Conservation (phyloP, 139 green algal genomes). For the Edaphochlamys debaryana region DNA sequence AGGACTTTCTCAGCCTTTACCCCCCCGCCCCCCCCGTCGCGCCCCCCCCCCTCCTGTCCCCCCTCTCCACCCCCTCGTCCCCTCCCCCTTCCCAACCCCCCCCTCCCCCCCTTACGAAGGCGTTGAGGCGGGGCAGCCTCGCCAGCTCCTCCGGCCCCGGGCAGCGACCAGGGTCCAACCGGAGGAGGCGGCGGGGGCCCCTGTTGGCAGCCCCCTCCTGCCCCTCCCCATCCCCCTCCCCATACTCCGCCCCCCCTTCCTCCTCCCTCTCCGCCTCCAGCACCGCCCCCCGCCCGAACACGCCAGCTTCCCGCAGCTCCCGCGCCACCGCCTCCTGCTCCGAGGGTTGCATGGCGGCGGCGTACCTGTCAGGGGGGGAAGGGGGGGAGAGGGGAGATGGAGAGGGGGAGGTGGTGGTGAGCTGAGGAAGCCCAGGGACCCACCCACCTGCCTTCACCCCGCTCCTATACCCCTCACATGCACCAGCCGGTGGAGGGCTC, state of each 20-base stretch:
- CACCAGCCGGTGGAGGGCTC: background rate
- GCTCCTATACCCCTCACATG: no score
- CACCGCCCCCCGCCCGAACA: constrained; percentile 10
- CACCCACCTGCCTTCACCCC: no score
- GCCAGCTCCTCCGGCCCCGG: constrained; percentile 17
- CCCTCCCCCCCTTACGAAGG: constrained; percentile 5
- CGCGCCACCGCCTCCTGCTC: constrained; percentile 6
- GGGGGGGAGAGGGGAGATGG: no score
- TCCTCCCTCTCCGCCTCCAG: constrained; percentile 10
- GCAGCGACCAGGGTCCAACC: background rate
- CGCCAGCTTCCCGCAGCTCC: constrained; percentile 14
- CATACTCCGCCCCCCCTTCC: background rate
- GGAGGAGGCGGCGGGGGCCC: background rate
- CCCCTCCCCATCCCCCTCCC: background rate
- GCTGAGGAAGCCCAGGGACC: no score
- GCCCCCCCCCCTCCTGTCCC: no score
- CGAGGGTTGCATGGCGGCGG: background rate
- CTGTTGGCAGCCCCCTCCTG: background rate
- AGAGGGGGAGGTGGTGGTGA: no score
- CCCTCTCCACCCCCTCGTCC: no score
- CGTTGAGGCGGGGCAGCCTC: constrained; percentile 21
- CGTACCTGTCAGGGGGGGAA: constrained; percentile 1
- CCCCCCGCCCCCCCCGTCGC: no score
- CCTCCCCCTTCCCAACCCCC: no score
- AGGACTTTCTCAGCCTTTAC: no score